Evolutionary conservation across 257 asterid genomes (phyloP), one percentile per base, ranked within the genome.

Genomic region (Euphrasia confusa): DNA sequence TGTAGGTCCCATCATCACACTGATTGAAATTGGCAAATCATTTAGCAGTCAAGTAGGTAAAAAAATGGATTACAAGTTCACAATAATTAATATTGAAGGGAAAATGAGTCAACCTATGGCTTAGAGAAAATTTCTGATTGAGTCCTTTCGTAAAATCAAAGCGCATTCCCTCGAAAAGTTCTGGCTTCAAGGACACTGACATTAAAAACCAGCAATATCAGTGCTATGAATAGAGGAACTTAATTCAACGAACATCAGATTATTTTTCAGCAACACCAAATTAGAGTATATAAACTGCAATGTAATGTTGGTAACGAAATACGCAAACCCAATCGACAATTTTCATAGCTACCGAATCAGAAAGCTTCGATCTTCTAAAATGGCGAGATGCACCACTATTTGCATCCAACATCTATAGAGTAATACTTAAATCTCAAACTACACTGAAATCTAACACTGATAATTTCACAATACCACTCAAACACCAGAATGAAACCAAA

Each of bases 161-260:
- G 33, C 96, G 96, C 87, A 93, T 28, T 56, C 99, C 99, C 83
- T 93, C 99, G 76, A 93, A 93, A 24, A 84, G 83, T 68, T 93
- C 99, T 0, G 99, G 97, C 90, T 89, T 93, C 87, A 93, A 80
- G 58, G 99, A 87, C 99, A 87, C 99, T 93, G 90, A 66, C 72
- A 82, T 3, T 1, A 45, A 45, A 4, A 13, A 13, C 52, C 14
- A 10, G 15, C 17, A 45, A 45, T 9, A 37, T 37, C 42, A 37
- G 2, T 35, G 40, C 8, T 35, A 35, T 35, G 40, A 35, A 35
- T 35, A 37, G 12, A 9, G 42, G 1, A 37, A 37, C 42, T 37
- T 37, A 37, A 37, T 37, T 37, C 42, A 10, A 37, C 42, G 9
- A 37, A 3, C 42, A 1, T 45, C 52, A 45, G 17, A 45, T 2